Evolutionary conservation across 805 yeast species (phyloP), one percentile per base, ranked within the genome.

Genomic region (Tetrapisispora fleetii): DNA sequence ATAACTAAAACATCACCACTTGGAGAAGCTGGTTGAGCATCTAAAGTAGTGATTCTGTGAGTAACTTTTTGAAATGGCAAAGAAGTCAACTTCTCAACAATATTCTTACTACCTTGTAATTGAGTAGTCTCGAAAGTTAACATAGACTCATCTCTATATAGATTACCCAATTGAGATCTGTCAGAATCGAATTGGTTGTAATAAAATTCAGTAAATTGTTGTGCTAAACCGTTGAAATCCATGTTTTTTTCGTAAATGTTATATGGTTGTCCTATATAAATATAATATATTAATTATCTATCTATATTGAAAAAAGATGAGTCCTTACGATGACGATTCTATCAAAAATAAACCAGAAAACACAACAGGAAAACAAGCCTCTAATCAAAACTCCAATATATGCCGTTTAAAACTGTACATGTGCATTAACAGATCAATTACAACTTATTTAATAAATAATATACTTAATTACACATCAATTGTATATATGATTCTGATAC

Each of bases 141-240:
- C 99, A 93, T 93, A 28, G 97, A 89, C 67, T 86, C 90, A 53
- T 88, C 96, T 67, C 99, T 85, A 81, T 91, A 91, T 62, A 91
- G 79, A 74, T 86, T 84, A 58, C 95, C 95, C 67, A 91, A 80
- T 68, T 85, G 93, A 51, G 88, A 69, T 76, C 98, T 86, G 72
- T 91, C 96, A 60, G 82, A 69, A 71, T 90, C 97, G 64, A 91
- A 91, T 70, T 87, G 95, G 68, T 86, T 85, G 79, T 91, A 93
- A 80, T 93, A 91, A 65, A 89, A 91, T 69, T 78, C 83, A 64
- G 96, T 87, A 73, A 91, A 91, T 71, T 91, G 95, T 68, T 83
- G 76, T 24, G 77, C 75, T 58, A 72, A 61, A 49, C 75, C 67
- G 67, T 65, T 71, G 67, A 73, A 72, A 60, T 73, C 77, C 45